Base-by-base conservation (phyloP, 2,329 filamentous ascomycete genomes). In the Cladosporium sphaerospermum region DNA sequence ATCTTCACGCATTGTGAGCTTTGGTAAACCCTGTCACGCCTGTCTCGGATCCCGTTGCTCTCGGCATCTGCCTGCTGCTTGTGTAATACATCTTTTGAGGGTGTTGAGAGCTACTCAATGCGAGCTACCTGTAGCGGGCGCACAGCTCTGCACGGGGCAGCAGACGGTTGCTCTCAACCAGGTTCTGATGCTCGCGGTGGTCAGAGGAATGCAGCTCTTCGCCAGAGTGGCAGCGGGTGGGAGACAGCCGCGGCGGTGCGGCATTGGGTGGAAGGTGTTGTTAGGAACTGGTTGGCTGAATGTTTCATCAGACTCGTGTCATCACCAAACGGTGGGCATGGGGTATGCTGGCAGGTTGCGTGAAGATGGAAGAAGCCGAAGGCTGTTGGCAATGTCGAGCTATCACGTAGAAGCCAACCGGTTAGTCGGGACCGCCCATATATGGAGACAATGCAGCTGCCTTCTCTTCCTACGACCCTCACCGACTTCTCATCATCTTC, bases 361-460 rank as follows among this genome's bases (percentile, higher is more conserved):
- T 43, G 46, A 49, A 34, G 23, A 48, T 3, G 14, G 14, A 36
- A 28, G 31, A 18, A 34, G 7, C 37, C 46, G n/a, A 41, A 36
- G 36, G 8, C 36, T 14, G 40, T 9, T 9, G 13, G 5, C 10
- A 42, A 16, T 18, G n/a, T 9, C 23, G 37, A 49, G 37, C 46
- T 49, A 16, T 49, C 46, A 39, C 28, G 10, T 42, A 19, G 28
- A 11, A n/a, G 14, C 46, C 34, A 10, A 36, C 39, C 40, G 10
- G 19, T 10, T 31, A 11, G 9, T 32, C 23, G 40, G 40, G 40
- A 9, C 40, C 6, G 16, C 40, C 23, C 47, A 43, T 51, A 51
- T 33, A 51, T 51, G 47, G 40, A 36, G 47, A 43, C 47, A 43
- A 41, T 43, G 47, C 47, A 51, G 47, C 47, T 37, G 32, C 23